Evolutionary conservation across 2,329 filamentous ascomycete species (phyloP).

Genomic region (Tricladium varicosporioides): DNA sequence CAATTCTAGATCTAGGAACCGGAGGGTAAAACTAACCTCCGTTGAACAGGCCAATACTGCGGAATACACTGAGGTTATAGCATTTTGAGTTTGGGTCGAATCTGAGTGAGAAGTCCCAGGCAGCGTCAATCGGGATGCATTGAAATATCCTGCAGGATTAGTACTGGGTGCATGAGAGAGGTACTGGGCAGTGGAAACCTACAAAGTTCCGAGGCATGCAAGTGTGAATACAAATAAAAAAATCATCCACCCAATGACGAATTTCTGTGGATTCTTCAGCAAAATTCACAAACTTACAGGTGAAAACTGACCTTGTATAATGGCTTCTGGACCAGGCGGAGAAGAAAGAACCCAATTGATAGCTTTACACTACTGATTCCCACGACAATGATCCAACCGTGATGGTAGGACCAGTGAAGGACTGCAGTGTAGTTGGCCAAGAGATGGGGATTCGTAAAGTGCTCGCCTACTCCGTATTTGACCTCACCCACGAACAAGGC

Average conservation of each 20-base stretch:
- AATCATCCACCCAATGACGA: conserved; percentile 22
- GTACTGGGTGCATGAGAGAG: conserved; percentile 8
- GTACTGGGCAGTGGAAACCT: neutral
- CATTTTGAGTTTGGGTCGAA: conserved; percentile 38
- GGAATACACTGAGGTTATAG: conserved; percentile 39
- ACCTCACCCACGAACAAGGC: conserved; percentile 43
- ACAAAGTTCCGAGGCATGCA: conserved; percentile 40
- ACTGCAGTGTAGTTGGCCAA: conserved; percentile 31
- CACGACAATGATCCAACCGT: conserved; percentile 42
- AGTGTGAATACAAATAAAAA: conserved; percentile 43
- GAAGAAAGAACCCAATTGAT: conserved; percentile 21
- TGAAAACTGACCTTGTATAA: conserved; percentile 39
- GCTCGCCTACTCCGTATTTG: conserved; percentile 43
- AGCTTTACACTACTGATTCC: conserved; percentile 37
- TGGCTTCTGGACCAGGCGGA: conserved; percentile 34
- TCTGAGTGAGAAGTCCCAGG: conserved; percentile 40
- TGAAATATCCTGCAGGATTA: conserved; percentile 40
- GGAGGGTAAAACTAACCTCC: conserved; percentile 33
- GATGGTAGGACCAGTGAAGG: conserved; percentile 40
- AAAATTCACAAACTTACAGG: conserved; percentile 34
- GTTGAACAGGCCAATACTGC: conserved; percentile 45
- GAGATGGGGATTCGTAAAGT: conserved; percentile 31
- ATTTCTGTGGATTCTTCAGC: conserved; percentile 14
- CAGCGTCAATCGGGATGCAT: conserved; percentile 44
- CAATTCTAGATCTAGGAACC: neutral